These are phyloP conservation scores for Saccharomyces eubayanus DNA, from an alignment of 805 yeast genomes.

Conservation along the genomic window DNA sequence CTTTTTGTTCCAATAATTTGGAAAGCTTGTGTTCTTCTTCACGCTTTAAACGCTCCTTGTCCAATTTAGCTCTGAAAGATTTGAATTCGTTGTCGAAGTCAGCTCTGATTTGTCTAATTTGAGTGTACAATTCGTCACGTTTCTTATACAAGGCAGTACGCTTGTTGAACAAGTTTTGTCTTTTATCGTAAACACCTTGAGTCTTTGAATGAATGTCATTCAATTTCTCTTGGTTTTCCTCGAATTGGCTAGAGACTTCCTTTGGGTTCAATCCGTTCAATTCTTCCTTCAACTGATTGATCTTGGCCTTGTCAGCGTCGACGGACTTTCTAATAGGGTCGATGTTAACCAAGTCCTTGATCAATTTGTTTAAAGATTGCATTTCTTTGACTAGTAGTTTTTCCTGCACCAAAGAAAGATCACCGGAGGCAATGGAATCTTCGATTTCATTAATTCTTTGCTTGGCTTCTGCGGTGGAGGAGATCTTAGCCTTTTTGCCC, in stretches of 20 bases:
- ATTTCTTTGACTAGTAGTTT: slow-evolving; percentile 78
- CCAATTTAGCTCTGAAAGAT: slow-evolving; percentile 58
- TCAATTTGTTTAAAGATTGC: slow-evolving; percentile 69
- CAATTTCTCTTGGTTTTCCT: slow-evolving; percentile 58
- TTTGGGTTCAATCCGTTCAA: slow-evolving; percentile 47
- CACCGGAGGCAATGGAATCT: slow-evolving; percentile 65
- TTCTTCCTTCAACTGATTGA: slow-evolving; percentile 64
- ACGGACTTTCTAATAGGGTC: slow-evolving; percentile 70
- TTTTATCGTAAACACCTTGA: slow-evolving; percentile 57
- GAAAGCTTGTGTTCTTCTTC: slow-evolving; percentile 45
- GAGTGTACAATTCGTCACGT: slow-evolving; percentile 59
- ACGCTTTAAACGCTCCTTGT: slow-evolving; percentile 65
- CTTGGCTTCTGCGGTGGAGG: slow-evolving; percentile 61
- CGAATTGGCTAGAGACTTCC: slow-evolving; percentile 63
- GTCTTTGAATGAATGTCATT: slow-evolving; percentile 54
- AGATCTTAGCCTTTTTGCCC: slow-evolving; percentile 44
- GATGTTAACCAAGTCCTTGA: slow-evolving; percentile 66
- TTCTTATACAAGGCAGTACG: slow-evolving; percentile 60
- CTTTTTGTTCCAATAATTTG: slow-evolving; percentile 41
- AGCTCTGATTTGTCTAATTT: slow-evolving; percentile 58
- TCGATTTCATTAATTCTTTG: slow-evolving; percentile 59
- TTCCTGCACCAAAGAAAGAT: slow-evolving; percentile 83
- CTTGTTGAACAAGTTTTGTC: slow-evolving; percentile 52
- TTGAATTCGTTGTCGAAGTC: slow-evolving; percentile 71
- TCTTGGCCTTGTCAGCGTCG: slow-evolving; percentile 69